Evolutionary conservation across 2,329 filamentous ascomycete species (phyloP).

Genomic region (Chaetomium sp.): DNA sequence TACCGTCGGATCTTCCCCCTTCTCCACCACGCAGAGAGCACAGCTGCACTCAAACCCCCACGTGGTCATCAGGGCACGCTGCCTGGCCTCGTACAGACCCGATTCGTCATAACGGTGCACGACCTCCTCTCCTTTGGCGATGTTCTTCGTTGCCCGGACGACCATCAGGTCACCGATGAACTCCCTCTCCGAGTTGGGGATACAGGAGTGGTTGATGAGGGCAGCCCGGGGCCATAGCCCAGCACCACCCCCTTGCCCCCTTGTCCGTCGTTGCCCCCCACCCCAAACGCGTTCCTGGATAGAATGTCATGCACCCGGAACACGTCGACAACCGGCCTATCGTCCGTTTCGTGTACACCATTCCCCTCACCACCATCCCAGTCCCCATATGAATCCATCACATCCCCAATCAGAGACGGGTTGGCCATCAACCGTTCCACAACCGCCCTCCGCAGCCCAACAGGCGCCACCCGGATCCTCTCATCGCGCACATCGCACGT

Average conservation of each 20-base stretch:
- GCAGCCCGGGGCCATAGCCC: conserved; percentile 14
- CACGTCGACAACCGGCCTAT: conserved; percentile 9
- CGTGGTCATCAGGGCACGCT: conserved; percentile 5
- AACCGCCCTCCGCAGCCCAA: conserved; percentile 10
- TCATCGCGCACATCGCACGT: conserved; percentile 22
- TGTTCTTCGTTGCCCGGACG: conserved; percentile 5
- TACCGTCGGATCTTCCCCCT: neutral
- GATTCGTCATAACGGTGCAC: conserved; percentile 15
- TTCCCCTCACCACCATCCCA: neutral
- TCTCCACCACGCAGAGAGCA: conserved; percentile 14
- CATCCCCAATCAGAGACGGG: neutral
- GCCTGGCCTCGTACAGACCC: conserved; percentile 6
- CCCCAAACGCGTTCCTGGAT: conserved; percentile 14
- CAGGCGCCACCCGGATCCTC: conserved; percentile 13
- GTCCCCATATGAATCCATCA: conserved; percentile 10
- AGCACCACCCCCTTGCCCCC: neutral
- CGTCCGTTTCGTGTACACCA: neutral
- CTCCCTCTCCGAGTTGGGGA: conserved; percentile 13
- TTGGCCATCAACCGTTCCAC: conserved; percentile 5
- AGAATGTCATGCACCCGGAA: conserved; percentile 23
- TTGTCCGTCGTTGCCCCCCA: neutral
- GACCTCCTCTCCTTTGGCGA: conserved; percentile 12
- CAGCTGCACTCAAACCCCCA: conserved; percentile 19
- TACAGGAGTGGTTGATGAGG: conserved; percentile 18
- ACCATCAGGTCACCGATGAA: conserved; percentile 19